Evolutionary conservation across 1,284 basidiomycete species (phyloP), one percentile per base, ranked within the genome.

Genomic region (Melampsora occidentalis): DNA sequence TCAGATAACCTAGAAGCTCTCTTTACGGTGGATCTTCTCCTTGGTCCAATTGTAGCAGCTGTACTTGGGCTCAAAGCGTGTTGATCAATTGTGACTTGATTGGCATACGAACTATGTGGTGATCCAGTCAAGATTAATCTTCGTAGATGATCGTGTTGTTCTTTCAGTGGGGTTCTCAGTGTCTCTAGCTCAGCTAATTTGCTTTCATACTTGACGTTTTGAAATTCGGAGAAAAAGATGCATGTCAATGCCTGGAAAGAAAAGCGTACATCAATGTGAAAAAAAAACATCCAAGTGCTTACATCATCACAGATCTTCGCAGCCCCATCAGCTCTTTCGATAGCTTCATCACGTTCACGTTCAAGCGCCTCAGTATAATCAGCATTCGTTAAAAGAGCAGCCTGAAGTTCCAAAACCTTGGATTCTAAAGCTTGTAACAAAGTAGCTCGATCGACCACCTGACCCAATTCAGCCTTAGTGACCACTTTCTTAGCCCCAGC

Each of bases 401-500:
- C 70, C 28, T 72, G 61, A n/a, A 72, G 39, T 48, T 72, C 70
- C 14, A 72, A 63, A 16, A 72, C 70, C 62, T 72, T 72, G 39
- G 70, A 39, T 64, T 72, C 70, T 10, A 72, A 59, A 16, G 70
- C 70, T 65, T 72, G 53, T 35, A 72, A 57, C 6, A 72, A 49
- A n/a, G 63, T 72, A 6, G 63, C 63, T 10, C 63, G 61, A 72
- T 72, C 71, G 3, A 72, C 46, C 61, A 72, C 63, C 25, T 72
- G 70, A 20, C 87, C 86, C 78, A 85, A 82, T 80, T 86, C 84
- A 1, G 87, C 87, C 71, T 85, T 85, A 3, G 87, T 87, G 66
- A 86, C 84, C 65, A 88, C 86, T 79, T 86, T 84, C 68, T 86
- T 86, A 76, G 86, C 87, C 16, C 86, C 80, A 7, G 84, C 84